Evolutionary conservation across 2,329 filamentous ascomycete genomes (phyloP), one percentile per base, ranked within the genome.

Genomic region (Apiospora malaysiana): DNA sequence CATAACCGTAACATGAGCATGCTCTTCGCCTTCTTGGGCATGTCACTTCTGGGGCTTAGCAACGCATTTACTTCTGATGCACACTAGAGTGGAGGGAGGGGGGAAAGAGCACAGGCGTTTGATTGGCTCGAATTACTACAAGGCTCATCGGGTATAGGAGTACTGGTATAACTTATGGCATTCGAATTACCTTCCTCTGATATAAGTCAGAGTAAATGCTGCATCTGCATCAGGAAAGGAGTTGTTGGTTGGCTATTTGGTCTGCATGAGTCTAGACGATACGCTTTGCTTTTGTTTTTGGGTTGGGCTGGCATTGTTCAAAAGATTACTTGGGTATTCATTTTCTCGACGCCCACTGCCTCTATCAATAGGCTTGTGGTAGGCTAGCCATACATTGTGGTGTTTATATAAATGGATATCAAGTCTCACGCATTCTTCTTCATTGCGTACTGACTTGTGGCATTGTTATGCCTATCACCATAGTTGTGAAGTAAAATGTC

Each of bases 31-130:
- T 96, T 97, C 83, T 78, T 93, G 32, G 93, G 96, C 1, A 98
- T 98, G 95, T 90, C 90, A 0, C 83, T 98, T 71, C 85, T 99
- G 82, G 95, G 95, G 0, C 75, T 96, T 69, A 97, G 93, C 81
- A 94, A 91, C 82, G 94, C 95, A 47, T 85, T 97, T 74, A 95
- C 94, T n/a, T 90, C 92, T 18, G 74, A 81, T 40, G 27, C 56
- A 12, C 56, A 63, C n/a, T 63, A 63, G 56, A 21, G 18, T 63
- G 32, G n/a, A n/a, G n/a, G 51, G 18, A 37, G 56, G 56, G 32
- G 18, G 6, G 21, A 63, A 40, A 9, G 25, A 32, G 56, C 32
- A 10, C 18, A 40, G 56, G 32, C 18, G 32, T 40, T 40, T 40
- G 56, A 21, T 63, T 8, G 9, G n/a, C 45, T 63, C 9, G 21